phyloP scores from a whole-genome alignment of 1,284 basidiomycete species.

The Pseudomicrostroma phylloplanum region DNA sequence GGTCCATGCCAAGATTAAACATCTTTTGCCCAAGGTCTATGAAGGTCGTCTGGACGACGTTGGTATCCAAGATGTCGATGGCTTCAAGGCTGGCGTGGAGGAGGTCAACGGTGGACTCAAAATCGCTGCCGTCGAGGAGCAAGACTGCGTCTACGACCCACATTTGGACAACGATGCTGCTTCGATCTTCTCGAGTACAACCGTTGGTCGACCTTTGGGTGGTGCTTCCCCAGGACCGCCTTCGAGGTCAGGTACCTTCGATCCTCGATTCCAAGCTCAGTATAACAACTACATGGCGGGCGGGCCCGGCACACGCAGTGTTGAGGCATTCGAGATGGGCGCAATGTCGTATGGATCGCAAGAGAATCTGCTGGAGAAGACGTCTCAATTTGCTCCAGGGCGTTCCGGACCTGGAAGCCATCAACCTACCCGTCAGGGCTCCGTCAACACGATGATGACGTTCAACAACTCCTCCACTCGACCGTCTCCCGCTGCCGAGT shows the following conservation, averaged over 20 bases:
- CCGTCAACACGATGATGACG: too few species aligned
- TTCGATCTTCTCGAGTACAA: constrained; percentile 44
- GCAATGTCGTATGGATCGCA: constrained; percentile 30
- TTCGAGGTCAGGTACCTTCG: constrained; percentile 11
- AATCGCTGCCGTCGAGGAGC: constrained; percentile 43
- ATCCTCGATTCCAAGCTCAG: constrained; percentile 32
- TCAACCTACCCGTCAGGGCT: too few species aligned
- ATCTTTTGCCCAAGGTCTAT: constrained; percentile 39
- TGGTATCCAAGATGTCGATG: constrained; percentile 27
- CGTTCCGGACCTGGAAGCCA: too few species aligned
- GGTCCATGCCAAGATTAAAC: constrained; percentile 42
- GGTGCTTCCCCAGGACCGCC: constrained; percentile 19
- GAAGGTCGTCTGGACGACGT: constrained; percentile 29
- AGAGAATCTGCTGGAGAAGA: constrained; percentile 42
- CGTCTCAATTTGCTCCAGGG: background rate
- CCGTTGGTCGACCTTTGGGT: constrained; percentile 5
- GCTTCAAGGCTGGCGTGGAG: constrained; percentile 34
- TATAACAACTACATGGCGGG: constrained; percentile 37
- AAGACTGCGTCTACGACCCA: constrained; percentile 44
- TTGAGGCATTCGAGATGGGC: constrained; percentile 39
- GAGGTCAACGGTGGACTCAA: constrained; percentile 36
- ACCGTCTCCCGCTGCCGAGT: too few species aligned
- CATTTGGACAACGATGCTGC: constrained; percentile 33
- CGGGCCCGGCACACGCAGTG: constrained; percentile 16
- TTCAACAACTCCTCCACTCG: too few species aligned